Conservation (phyloP, 2,329 filamentous ascomycete genomes). For the Blumeriella jaapii region DNA sequence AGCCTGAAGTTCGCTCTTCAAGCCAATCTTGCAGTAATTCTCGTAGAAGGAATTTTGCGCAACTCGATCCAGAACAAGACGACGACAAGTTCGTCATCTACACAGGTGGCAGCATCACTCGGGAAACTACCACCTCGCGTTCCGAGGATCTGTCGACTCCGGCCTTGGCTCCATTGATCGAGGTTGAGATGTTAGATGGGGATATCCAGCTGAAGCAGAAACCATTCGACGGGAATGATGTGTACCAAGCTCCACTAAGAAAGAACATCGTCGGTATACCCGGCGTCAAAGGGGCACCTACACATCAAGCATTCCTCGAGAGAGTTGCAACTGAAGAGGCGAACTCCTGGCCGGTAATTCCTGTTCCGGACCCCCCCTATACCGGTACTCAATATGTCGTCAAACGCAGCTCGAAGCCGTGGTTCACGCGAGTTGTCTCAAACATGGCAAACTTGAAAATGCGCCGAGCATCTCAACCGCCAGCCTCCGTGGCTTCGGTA, state of each 20-base stretch:
- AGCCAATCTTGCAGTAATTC: slow-evolving; percentile 13
- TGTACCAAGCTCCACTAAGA: too few species aligned
- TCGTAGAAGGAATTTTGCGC: slow-evolving; percentile 22
- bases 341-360: not conserved
- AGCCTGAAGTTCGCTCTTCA: slow-evolving; percentile 3
- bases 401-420: not conserved
- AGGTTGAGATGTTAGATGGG: too few species aligned
- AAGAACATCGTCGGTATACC: not conserved
- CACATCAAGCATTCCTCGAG: slow-evolving; percentile 2
- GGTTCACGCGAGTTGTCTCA: too few species aligned
- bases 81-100: too few species aligned
- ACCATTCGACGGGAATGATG: too few species aligned
- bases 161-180: too few species aligned
- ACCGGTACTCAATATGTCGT: not conserved
- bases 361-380: not conserved
- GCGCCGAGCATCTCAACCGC: not conserved
- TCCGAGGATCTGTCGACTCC: too few species aligned
- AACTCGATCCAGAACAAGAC: slow-evolving; percentile 5
- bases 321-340: not conserved
- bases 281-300: not conserved
- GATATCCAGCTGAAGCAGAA: too few species aligned
- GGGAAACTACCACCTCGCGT: too few species aligned
- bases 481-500: not conserved
- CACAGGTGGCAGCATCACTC: too few species aligned
- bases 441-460: too few species aligned